phyloP scores from a whole-genome alignment of 1,284 basidiomycete genomes.

The Leccinum solheimii region DNA sequence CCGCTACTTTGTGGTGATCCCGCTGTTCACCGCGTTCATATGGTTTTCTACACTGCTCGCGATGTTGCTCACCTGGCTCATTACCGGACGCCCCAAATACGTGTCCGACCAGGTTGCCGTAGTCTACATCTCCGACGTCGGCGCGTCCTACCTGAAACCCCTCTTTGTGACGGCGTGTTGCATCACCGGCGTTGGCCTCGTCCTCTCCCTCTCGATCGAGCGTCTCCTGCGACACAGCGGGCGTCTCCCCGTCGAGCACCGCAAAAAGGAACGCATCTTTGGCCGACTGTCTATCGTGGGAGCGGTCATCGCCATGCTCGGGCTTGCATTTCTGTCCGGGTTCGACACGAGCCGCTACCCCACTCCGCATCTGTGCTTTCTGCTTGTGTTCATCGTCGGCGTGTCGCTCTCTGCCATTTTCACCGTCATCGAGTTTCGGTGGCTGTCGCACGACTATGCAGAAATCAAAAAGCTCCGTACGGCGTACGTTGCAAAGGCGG shows the following conservation, averaged over 20 bases:
- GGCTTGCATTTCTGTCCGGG: slow-evolving; percentile 60
- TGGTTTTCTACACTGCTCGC: slow-evolving; percentile 67
- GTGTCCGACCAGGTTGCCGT: slow-evolving; percentile 52
- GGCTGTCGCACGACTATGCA: slow-evolving; percentile 59
- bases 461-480: slow-evolving; percentile 46
- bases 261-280: slow-evolving; percentile 54
- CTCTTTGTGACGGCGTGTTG: slow-evolving; percentile 64
- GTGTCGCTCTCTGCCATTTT: slow-evolving; percentile 70
- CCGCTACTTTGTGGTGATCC: slow-evolving; percentile 65
- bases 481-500: slow-evolving; percentile 63
- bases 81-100: slow-evolving; percentile 49
- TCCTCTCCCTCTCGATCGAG: slow-evolving; percentile 59
- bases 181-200: slow-evolving; percentile 61
- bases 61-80: slow-evolving; percentile 68
- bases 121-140: slow-evolving; percentile 74
- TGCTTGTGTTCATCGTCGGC: slow-evolving; percentile 64
- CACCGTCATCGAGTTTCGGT: slow-evolving; percentile 68
- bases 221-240: slow-evolving; percentile 63
- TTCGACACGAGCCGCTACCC: slow-evolving; percentile 62
- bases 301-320: slow-evolving; percentile 57
- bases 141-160: slow-evolving; percentile 68
- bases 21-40: slow-evolving; percentile 55
- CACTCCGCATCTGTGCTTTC: slow-evolving; percentile 54
- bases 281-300: slow-evolving; percentile 57
- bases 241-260: slow-evolving; percentile 60